Percentiles rank a stretch among this genome's conserved stretches.
phyloP scores from a whole-genome alignment of 208 protist species.

The Crithidia acanthocephali region DNA sequence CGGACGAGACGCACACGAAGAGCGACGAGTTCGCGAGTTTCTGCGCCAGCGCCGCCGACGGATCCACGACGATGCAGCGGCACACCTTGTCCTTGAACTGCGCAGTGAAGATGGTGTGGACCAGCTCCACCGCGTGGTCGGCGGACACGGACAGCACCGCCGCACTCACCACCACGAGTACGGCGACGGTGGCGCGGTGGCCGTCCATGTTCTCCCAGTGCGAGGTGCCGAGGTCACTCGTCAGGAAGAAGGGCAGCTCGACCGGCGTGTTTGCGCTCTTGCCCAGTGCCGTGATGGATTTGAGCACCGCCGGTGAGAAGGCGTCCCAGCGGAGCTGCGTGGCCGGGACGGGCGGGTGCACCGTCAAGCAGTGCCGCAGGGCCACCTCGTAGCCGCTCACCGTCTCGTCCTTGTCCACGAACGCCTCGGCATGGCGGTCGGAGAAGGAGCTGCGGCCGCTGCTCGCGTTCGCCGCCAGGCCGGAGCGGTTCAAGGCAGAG shows the following conservation, averaged over 20 bases:
- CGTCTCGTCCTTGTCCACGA: constrained; percentile 25
- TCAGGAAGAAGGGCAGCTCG: constrained; percentile 47
- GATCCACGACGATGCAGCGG: constrained; percentile 80
- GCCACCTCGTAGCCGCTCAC: constrained; percentile 35
- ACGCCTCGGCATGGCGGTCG: constrained; percentile 16
- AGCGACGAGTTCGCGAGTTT: constrained; percentile 16
- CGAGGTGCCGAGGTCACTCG: constrained; percentile 56
- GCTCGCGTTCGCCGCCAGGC: constrained; percentile 9
- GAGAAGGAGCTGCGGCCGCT: constrained; percentile 6
- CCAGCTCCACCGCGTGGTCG: constrained; percentile 43
- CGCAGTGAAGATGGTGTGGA: constrained; percentile 59
- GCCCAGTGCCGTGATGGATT: constrained; percentile 10
- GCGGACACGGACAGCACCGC: constrained; percentile 31
- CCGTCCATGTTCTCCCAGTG: constrained; percentile 83
- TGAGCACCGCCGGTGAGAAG: constrained; percentile 22
- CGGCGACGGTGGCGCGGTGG: constrained; percentile 49
- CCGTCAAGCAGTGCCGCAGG: constrained; percentile 27
- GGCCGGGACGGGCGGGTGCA: constrained; percentile 20
- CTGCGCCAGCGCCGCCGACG: constrained; percentile 24
- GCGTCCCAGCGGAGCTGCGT: constrained; percentile 25
- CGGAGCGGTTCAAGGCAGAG: neutral
- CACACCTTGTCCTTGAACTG: constrained; percentile 74
- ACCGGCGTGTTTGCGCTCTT: constrained; percentile 17
- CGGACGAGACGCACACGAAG: constrained; percentile 21
- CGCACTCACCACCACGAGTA: constrained; percentile 72